Conservation (phyloP, 1,284 basidiomycete genomes). For the Fomitiporia mediterranea region DNA sequence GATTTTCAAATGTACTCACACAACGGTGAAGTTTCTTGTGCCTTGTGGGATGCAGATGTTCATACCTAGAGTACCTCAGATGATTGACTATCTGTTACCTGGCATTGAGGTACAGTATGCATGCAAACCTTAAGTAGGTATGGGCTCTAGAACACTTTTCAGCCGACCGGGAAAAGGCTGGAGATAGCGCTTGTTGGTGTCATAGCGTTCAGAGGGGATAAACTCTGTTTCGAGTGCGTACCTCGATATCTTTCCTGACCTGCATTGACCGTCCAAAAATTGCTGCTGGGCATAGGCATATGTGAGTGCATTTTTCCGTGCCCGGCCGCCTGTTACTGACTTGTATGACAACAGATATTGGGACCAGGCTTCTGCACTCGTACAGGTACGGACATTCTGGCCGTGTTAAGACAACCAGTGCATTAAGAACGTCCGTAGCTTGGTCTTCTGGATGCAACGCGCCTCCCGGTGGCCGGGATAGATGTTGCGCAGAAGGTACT, state of each 20-base stretch:
- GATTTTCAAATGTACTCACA: slow-evolving; percentile 44
- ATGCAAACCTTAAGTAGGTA: background rate
- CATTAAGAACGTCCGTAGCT: slow-evolving; percentile 26
- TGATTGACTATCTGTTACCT: slow-evolving; percentile 48
- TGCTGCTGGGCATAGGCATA: background rate
- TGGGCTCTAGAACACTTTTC: background rate
- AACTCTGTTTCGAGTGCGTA: slow-evolving; percentile 47
- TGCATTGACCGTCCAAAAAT: background rate
- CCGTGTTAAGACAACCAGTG: background rate
- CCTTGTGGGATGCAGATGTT: slow-evolving; percentile 4
- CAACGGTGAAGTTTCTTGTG: slow-evolving; percentile 30
- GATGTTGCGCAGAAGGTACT: slow-evolving; percentile 39
- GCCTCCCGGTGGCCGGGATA: slow-evolving; percentile 36
- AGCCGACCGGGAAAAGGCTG: slow-evolving; percentile 41
- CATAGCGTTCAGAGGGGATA: slow-evolving; percentile 48
- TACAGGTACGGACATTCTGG: slow-evolving; percentile 30
- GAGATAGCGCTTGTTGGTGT: slow-evolving; percentile 48
- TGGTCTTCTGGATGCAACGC: slow-evolving; percentile 32
- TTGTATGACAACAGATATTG: slow-evolving; percentile 35
- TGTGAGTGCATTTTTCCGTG: background rate
- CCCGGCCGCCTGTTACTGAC: background rate
- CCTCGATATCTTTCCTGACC: slow-evolving; percentile 21
- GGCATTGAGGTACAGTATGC: slow-evolving; percentile 30
- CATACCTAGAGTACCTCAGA: slow-evolving; percentile 27
- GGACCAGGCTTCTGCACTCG: slow-evolving; percentile 45